Base-by-base conservation (phyloP, 2,329 filamentous ascomycete species). In the Monilinia laxa region DNA sequence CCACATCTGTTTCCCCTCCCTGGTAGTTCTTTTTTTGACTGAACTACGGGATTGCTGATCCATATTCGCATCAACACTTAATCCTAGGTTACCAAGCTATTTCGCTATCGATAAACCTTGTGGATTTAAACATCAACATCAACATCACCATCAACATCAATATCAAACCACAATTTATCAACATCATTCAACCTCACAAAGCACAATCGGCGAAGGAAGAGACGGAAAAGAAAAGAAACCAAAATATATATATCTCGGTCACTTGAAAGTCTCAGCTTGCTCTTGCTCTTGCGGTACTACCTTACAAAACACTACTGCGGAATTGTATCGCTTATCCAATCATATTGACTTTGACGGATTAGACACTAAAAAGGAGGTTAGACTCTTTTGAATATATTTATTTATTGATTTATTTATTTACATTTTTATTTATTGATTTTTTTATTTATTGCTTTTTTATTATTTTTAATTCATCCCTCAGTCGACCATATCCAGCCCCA, bases 1-100 rank as follows among this genome's bases (percentile, higher is more conserved):
- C 54, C 53, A 45, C 38, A 35, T 47, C 62, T 25, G n/a, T 28
- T 38, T 38, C 53, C 16, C 23, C 31, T 59, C 60, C 54, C 11
- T 25, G 52, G 55, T 58, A 42, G 63, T 16, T 49, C 42, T 47
- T 64, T 6, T 40, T 20, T 35, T 40, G 38, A 40, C 38, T 14
- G 38, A n/a, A 31, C 28, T 58, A n/a, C 53, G 40, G 62, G 62
- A 49, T 64, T 57, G 62, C 42, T 64, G 62, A 64, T 64, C 62
- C 23, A 59, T 64, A 64, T 64, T 58, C 53, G 31, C 62, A 65
- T 65, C 62, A 53, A 58, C 52, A n/a, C 49, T 51, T 55, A 38
- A 57, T 42, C 40, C 45, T 47, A 20, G 20, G 20, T n/a, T 25
- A 14, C 25, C 25, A 20, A 31, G 20, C 25, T 23, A 25, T 31